Base-by-base conservation (phyloP, 345 rosid genomes). In the Lagerstroemia speciosa region DNA sequence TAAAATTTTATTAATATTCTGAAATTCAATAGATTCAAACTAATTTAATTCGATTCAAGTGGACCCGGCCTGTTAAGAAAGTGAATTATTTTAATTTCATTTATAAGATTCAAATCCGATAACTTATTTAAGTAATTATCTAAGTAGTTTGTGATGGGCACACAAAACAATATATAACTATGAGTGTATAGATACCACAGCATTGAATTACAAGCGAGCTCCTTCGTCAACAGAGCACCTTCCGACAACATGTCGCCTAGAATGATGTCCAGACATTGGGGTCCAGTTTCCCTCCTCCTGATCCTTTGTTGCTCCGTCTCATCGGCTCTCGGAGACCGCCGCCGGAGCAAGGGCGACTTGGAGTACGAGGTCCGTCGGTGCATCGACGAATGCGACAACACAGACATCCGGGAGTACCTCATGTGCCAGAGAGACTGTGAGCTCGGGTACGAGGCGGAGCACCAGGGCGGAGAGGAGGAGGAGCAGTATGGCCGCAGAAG, bases 391-490 rank as follows among this genome's bases (percentile, higher is more conserved):
- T 67, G 75, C 71, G 63, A 50, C 48, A 64, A 29, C 52, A 46
- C 27, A 20, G 75, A 73, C 67, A 34, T 72, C 24, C 40, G 37
- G 43, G 33, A 58, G 66, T 72, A 41, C 65, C 41, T 72, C 41
- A 22, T 41, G 66, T 72, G 75, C 60, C 70, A 67, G 55, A 58
- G 48, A 36, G 66, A 46, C 50, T 72, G 75, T 36, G 71, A 72
- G 67, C 71, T 72, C 58, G 16, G 34, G 32, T 64, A 34, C 41
- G 34, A 55, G 2, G n/a, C n/a, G n/a, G 55, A 26, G 34, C 52
- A 24, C 12, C 34, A 36, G 22, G 58, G 9, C 7, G 68, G 64
- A 36, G 69, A 62, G 66, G 66, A 67, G 64, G 24, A 37, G 6
- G 46, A 58, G 37, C 41, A 29, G 31, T 27, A 26, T n/a, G 41